A percentile compares a stretch with the other conserved stretches of the same genome.
Conservation (phyloP, 169 alveolate species). For the Plasmodium adleri region DNA sequence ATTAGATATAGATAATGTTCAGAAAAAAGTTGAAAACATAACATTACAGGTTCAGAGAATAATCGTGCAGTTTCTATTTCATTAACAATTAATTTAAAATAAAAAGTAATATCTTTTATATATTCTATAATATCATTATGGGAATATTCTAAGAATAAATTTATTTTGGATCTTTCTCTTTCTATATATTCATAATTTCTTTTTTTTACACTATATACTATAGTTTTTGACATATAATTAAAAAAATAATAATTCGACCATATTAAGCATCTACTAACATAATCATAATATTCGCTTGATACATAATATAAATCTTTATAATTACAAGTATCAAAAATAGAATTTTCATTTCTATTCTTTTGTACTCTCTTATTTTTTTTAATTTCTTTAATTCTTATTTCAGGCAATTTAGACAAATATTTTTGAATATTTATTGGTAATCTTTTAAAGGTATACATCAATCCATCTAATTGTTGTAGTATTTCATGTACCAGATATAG, state of each 20-base stretch:
- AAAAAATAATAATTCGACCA: background rate
- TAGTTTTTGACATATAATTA: conserved; percentile 13
- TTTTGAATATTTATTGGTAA: conserved; percentile 9
- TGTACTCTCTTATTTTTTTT: background rate
- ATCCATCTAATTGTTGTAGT: conserved; percentile 17
- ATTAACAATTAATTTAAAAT: conserved; percentile 15
- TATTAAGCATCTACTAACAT: conserved; percentile 8
- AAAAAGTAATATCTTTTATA: conserved; percentile 7
- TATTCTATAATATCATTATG: conserved; percentile 7
- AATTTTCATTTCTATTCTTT: background rate
- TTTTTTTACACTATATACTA: background rate
- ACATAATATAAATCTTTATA: conserved; percentile 16
- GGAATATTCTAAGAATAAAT: background rate
- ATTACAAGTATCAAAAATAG: no score
- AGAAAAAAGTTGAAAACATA: conserved; percentile 33
- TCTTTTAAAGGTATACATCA: background rate
- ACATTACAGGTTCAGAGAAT: conserved; percentile 17
- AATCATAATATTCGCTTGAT: conserved; percentile 19
- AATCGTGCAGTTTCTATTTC: conserved; percentile 2
- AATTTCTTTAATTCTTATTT: background rate
- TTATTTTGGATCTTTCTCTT: conserved; percentile 9
- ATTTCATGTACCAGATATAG: conserved; percentile 1
- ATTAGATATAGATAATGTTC: conserved; percentile 14
- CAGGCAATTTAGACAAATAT: no score
- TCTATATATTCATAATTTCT: background rate